These are phyloP conservation scores for Solanum ossicruentum DNA, from an alignment of 257 asterid species.

Conservation along the genomic window DNA sequence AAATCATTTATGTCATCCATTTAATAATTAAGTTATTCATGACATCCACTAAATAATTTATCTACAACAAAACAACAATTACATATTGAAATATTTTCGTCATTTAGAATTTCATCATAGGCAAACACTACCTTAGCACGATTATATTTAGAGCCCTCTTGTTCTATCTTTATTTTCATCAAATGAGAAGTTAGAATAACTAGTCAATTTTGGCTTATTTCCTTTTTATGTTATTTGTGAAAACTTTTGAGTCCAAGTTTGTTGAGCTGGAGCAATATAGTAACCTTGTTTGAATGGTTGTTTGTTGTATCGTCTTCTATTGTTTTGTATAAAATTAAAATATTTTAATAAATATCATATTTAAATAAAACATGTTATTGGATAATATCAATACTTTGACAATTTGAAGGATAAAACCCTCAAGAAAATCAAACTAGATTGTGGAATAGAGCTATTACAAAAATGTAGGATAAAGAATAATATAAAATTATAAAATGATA, in stretches of 20 bases:
- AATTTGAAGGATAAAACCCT: neutral
- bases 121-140: neutral
- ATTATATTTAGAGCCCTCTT: neutral
- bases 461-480: neutral
- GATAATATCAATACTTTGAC: neutral
- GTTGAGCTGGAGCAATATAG: neutral
- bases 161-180: neutral
- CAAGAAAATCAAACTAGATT: neutral
- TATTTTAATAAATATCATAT: neutral
- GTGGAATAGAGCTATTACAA: neutral
- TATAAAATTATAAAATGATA: neutral
- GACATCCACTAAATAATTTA: no score
- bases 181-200: neutral
- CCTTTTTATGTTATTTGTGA: neutral
- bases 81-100: neutral
- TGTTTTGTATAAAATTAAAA: neutral
- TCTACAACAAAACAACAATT: neutral
- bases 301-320: neutral
- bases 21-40: no score
- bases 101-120: neutral
- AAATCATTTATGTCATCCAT: no score
- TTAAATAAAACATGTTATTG: neutral
- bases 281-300: neutral
- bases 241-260: neutral
- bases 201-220: neutral